phyloP scores from a whole-genome alignment of 1,139 yeast species.

The Zygoascus sp. region DNA sequence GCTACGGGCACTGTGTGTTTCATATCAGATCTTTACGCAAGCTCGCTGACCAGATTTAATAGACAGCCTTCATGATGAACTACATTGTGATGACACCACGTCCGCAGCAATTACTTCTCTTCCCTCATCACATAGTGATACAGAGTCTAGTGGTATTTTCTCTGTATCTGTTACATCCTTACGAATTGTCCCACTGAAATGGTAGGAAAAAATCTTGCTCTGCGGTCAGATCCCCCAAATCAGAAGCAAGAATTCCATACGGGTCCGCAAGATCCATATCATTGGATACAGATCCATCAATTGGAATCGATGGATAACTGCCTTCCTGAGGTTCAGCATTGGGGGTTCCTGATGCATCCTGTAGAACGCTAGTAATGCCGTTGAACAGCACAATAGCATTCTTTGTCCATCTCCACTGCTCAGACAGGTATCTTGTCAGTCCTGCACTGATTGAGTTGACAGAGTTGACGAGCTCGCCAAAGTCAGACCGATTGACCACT shows the following conservation, averaged over 20 bases:
- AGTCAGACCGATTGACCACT: background rate
- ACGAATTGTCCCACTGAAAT: background rate
- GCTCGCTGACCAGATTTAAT: too few relatives aligned
- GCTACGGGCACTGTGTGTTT: too few relatives aligned
- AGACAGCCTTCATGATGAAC: too few relatives aligned
- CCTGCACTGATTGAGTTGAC: background rate
- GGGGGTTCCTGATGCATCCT: background rate
- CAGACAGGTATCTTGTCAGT: background rate
- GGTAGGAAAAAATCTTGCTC: background rate
- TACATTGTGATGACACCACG: too few relatives aligned
- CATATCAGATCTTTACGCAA: too few relatives aligned
- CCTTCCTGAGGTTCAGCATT: background rate
- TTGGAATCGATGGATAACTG: background rate
- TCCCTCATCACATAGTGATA: too few relatives aligned
- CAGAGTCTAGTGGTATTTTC: too few relatives aligned
- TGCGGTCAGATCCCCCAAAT: background rate
- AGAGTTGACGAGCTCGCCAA: background rate
- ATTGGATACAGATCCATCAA: background rate
- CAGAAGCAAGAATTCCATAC: background rate
- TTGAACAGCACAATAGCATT: background rate
- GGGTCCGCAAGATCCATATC: background rate
- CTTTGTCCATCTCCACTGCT: slow-evolving; percentile 6
- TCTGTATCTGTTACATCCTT: too few relatives aligned
- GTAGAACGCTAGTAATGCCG: background rate
- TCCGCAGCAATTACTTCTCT: too few relatives aligned